Evolutionary conservation across 108 stramenopile species (phyloP).

Genomic region (Seminavis robusta): DNA sequence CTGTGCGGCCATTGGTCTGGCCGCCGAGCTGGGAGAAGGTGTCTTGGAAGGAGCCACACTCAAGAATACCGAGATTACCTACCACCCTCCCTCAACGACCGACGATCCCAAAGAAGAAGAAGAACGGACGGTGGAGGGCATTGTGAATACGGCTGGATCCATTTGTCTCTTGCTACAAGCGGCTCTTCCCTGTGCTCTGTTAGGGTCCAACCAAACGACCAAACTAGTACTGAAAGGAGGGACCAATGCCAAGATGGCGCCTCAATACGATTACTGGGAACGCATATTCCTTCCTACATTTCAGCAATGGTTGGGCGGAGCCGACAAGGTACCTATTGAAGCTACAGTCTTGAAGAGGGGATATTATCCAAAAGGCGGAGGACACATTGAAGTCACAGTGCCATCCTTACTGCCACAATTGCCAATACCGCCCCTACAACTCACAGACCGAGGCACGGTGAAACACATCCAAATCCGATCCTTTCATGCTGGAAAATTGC

Average conservation of each 20-base stretch:
- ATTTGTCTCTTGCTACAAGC: slow-evolving; percentile 64
- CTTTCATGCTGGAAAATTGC: slow-evolving; percentile 51
- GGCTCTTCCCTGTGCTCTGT: slow-evolving; percentile 46
- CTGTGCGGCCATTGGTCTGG: slow-evolving; percentile 35
- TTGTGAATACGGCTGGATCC: slow-evolving; percentile 67
- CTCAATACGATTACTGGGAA: slow-evolving; percentile 63
- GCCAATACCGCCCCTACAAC: slow-evolving; percentile 36
- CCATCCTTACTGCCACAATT: slow-evolving; percentile 7
- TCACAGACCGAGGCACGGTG: slow-evolving; percentile 40
- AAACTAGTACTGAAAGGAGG: slow-evolving; percentile 40
- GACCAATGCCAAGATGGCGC: slow-evolving; percentile 66
- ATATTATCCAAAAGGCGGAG: slow-evolving; percentile 47
- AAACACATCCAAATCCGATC: slow-evolving; percentile 26
- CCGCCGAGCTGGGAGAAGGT: slow-evolving; percentile 29
- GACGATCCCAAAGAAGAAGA: not conserved
- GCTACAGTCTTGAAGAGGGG: slow-evolving; percentile 24
- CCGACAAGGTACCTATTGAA: no score
- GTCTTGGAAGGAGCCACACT: slow-evolving; percentile 27
- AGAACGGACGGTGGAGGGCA: slow-evolving; percentile 23
- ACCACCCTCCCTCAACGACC: slow-evolving; percentile 1
- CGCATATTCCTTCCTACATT: slow-evolving; percentile 40
- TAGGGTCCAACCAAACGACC: not conserved
- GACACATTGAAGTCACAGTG: slow-evolving; percentile 33
- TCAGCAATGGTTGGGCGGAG: no score
- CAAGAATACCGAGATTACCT: slow-evolving; percentile 32